These are phyloP conservation scores for Chlorella vulgaris DNA, from an alignment of 139 green algal genomes.

Conservation along the genomic window DNA sequence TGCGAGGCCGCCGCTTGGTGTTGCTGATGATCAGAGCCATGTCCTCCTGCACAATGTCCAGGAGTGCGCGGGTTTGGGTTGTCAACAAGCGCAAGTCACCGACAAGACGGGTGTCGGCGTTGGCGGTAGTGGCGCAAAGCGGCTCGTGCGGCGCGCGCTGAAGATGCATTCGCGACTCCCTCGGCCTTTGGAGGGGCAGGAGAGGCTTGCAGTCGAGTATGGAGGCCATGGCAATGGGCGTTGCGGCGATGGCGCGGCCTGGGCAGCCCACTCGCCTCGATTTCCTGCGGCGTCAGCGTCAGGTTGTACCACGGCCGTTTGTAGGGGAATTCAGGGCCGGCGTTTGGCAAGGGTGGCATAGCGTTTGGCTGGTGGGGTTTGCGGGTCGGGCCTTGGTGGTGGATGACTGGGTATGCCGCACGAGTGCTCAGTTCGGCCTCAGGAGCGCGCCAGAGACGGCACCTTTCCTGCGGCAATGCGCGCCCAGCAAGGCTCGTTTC, in stretches of 20 bases:
- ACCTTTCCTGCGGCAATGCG: no score
- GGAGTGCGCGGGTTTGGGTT: no score
- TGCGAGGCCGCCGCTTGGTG: slow-evolving; percentile 51
- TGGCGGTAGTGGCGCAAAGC: no score
- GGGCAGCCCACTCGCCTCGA: slow-evolving; percentile 44
- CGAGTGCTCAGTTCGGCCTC: no score
- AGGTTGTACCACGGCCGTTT: slow-evolving; percentile 60
- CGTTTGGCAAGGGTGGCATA: not conserved
- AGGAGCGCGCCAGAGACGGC: no score
- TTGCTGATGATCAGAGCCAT: slow-evolving; percentile 57
- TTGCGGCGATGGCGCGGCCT: not conserved
- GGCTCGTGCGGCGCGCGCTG: no score
- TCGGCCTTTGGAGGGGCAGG: no score
- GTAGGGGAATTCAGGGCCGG: slow-evolving; percentile 43
- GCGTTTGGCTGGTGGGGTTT: not conserved
- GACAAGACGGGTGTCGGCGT: no score
- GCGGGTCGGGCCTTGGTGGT: no score
- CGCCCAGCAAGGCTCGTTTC: no score
- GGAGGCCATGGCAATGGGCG: not conserved
- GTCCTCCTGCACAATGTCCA: slow-evolving; percentile 49
- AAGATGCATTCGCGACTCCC: no score
- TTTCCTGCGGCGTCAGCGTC: slow-evolving; percentile 53
- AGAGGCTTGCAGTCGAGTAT: not conserved
- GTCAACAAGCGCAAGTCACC: no score
- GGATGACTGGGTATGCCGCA: not conserved